A percentile compares a stretch with the other conserved stretches of the same genome.
Evolutionary conservation across 1,139 yeast genomes (phyloP).

Genomic region (Taphrina deformans): DNA sequence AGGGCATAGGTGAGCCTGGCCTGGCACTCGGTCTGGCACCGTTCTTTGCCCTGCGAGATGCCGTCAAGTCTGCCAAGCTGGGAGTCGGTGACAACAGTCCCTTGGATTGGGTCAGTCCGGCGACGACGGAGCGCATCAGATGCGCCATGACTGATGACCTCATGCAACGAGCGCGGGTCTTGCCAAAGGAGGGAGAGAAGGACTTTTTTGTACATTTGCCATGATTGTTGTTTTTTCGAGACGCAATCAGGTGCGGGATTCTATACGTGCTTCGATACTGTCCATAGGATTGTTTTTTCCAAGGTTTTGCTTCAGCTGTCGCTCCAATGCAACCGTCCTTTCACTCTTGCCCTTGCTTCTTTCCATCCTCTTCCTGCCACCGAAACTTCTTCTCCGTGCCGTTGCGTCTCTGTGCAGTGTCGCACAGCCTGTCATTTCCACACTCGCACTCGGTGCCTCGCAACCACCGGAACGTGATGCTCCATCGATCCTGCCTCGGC

Average conservation of each 20-base stretch:
- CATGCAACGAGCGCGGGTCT: slow-evolving; percentile 44
- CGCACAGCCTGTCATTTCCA: slow-evolving; percentile 14
- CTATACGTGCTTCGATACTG: no score
- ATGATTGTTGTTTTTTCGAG: neutral
- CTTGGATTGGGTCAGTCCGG: slow-evolving; percentile 46
- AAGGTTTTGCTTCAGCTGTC: no score
- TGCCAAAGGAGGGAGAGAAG: slow-evolving; percentile 46
- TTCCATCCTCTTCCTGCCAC: slow-evolving; percentile 8
- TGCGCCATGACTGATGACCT: slow-evolving; percentile 47
- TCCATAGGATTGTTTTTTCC: no score
- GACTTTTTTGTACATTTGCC: slow-evolving; percentile 45
- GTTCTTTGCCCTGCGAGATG: slow-evolving; percentile 52
- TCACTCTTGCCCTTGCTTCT: no score
- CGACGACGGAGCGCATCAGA: slow-evolving; percentile 52
- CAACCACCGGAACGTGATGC: slow-evolving; percentile 29
- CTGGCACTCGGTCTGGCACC: slow-evolving; percentile 50
- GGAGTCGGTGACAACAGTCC: slow-evolving; percentile 37
- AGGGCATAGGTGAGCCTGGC: slow-evolving; percentile 55
- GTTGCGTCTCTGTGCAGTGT: slow-evolving; percentile 23
- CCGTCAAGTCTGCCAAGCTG: slow-evolving; percentile 45
- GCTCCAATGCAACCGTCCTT: no score
- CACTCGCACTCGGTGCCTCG: slow-evolving; percentile 20
- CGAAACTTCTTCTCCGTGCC: slow-evolving; percentile 29
- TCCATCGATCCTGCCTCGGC: slow-evolving; percentile 24
- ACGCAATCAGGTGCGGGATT: no score